Percentiles rank a stretch among this genome's conserved stretches.
These are phyloP conservation scores for Peterozyma xylosa DNA, from an alignment of 805 yeast genomes.

Conservation along the genomic window DNA sequence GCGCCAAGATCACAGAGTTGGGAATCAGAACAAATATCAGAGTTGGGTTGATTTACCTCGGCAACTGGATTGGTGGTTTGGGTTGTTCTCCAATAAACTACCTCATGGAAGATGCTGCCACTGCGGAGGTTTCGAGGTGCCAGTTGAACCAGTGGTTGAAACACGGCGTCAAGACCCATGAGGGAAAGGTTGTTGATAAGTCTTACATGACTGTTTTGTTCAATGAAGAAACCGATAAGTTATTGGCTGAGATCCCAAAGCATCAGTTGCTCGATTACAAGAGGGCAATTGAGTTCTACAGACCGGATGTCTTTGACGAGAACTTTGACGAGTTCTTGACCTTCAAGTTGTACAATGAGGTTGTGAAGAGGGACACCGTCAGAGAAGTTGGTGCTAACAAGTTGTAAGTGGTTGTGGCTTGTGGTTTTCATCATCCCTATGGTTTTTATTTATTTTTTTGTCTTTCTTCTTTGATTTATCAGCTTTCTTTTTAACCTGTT, in stretches of 20 bases:
- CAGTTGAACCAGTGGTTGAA: slow-evolving; percentile 73
- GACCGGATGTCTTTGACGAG: slow-evolving; percentile 59
- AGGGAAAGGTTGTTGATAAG: slow-evolving; percentile 46
- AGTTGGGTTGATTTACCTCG: slow-evolving; percentile 64
- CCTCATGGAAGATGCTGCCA: slow-evolving; percentile 75
- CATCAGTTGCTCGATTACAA: slow-evolving; percentile 42
- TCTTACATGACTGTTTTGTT: slow-evolving; percentile 42
- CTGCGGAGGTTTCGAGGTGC: slow-evolving; percentile 70
- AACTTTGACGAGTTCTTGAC: slow-evolving; percentile 61
- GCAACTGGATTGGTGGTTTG: slow-evolving; percentile 65
- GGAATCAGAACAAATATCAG: slow-evolving; percentile 58
- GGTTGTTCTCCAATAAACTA: slow-evolving; percentile 72
- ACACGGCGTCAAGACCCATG: slow-evolving; percentile 43
- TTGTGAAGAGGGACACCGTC: slow-evolving; percentile 24
- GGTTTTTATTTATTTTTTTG: too few species aligned
- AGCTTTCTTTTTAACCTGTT: too few species aligned
- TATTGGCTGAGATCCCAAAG: slow-evolving; percentile 31
- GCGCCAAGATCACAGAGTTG: slow-evolving; percentile 53
- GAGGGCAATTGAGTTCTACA: slow-evolving; percentile 49
- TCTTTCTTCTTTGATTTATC: too few species aligned
- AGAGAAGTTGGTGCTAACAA: slow-evolving; percentile 3
- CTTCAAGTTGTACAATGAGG: slow-evolving; percentile 51
- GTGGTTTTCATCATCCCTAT: too few species aligned
- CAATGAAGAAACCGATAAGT: slow-evolving; percentile 48
- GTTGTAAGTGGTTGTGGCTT: neutral